Evolutionary conservation across 2,329 filamentous ascomycete species (phyloP).

Genomic region (Claviceps monticola): DNA sequence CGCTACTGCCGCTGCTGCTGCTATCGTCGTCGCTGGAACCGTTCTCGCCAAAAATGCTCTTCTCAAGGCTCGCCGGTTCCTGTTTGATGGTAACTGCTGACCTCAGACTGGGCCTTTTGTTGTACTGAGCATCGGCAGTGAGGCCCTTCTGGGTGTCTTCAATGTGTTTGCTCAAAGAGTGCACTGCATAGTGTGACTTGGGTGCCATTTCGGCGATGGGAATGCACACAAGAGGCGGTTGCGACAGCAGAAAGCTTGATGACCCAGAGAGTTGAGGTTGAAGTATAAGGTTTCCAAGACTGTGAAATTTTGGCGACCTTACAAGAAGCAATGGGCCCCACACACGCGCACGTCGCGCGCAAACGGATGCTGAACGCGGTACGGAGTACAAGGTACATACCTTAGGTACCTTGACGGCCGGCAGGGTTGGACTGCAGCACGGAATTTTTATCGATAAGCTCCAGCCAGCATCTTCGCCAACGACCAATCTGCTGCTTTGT

Average conservation of each 20-base stretch:
- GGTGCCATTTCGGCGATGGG: slow-evolving; percentile 20
- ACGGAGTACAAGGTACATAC: not conserved
- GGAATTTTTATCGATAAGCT: not conserved
- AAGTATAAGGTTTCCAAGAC: slow-evolving; percentile 5
- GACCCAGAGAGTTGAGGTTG: not conserved
- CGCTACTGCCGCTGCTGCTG: slow-evolving; percentile 21
- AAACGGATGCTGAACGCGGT: not conserved
- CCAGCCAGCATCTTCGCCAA: not conserved
- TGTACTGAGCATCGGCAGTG: slow-evolving; percentile 19
- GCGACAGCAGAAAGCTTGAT: not conserved
- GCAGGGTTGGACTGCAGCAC: not conserved
- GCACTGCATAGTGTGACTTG: slow-evolving; percentile 21
- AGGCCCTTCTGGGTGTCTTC: slow-evolving; percentile 23
- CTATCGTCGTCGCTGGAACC: slow-evolving; percentile 17
- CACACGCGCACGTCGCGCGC: not conserved
- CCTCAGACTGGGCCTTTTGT: slow-evolving; percentile 13
- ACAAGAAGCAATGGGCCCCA: slow-evolving; percentile 1
- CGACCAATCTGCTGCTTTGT: not conserved
- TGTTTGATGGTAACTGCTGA: slow-evolving; percentile 19
- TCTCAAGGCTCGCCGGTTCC: slow-evolving; percentile 10
- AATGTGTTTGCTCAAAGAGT: slow-evolving; percentile 25
- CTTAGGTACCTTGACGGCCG: not conserved
- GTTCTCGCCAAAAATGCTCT: slow-evolving; percentile 16
- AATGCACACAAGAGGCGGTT: not conserved
- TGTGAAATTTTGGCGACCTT: slow-evolving; percentile 6